Percentiles rank a stretch among this genome's conserved stretches.
These are phyloP conservation scores for Thymus quinquecostatus DNA, from an alignment of 257 asterid genomes.

Conservation along the genomic window DNA sequence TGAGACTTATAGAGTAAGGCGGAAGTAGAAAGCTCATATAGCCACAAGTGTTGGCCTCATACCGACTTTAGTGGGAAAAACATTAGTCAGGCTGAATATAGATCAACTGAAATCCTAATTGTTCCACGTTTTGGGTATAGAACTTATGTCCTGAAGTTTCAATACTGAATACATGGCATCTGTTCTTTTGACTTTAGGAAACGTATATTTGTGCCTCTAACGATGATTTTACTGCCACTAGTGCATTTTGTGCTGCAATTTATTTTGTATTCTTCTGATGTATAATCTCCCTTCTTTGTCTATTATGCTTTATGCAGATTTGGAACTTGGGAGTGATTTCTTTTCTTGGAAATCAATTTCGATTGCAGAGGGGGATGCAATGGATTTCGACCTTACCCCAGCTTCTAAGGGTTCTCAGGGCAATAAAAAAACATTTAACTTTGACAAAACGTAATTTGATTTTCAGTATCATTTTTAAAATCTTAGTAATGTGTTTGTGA, in stretches of 20 bases:
- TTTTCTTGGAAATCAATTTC: constrained; percentile 83
- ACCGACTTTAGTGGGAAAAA: constrained; percentile 5
- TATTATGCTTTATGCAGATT: constrained; percentile 53
- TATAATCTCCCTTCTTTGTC: constrained; percentile 25
- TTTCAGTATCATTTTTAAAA: constrained; percentile 26
- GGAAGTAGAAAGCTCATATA: constrained; percentile 30
- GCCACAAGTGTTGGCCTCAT: constrained; percentile 19
- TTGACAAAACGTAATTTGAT: constrained; percentile 59
- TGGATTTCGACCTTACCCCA: constrained; percentile 81
- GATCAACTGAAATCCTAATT: constrained; percentile 18
- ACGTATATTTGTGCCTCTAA: constrained; percentile 9
- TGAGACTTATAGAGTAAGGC: constrained; percentile 12
- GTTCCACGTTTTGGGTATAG: background rate
- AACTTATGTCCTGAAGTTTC: constrained; percentile 5
- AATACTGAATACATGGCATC: constrained; percentile 4
- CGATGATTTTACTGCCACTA: constrained; percentile 1
- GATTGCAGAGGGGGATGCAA: constrained; percentile 53
- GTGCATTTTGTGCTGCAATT: background rate
- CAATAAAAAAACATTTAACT: constrained; percentile 68
- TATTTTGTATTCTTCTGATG: constrained; percentile 15
- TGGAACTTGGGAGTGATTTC: constrained; percentile 85
- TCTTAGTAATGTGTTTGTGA: constrained; percentile 15
- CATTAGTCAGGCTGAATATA: constrained; percentile 24
- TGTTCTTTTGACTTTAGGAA: constrained; percentile 13
- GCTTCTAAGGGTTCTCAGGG: constrained; percentile 72